phyloP scores from a whole-genome alignment of 116 monocot genomes.

The Posidonia oceanica region DNA sequence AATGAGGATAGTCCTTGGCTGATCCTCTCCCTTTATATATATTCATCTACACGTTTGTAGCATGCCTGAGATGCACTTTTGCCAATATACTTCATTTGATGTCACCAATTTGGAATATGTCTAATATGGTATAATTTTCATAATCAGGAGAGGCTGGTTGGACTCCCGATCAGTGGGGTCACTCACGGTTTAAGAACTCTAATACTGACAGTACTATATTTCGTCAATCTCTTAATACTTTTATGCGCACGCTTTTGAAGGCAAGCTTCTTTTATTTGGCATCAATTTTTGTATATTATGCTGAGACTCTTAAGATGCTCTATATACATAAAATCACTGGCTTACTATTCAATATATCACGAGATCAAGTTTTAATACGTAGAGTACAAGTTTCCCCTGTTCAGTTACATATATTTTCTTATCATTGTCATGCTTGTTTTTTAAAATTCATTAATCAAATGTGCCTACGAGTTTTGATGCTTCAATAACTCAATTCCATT shows the following conservation, averaged over 20 bases:
- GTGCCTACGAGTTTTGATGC: too few species aligned
- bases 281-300: neutral
- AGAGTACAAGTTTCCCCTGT: too few species aligned
- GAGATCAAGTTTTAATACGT: too few species aligned
- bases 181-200: constrained; percentile 69
- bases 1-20: too few species aligned
- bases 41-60: too few species aligned
- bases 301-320: too few species aligned
- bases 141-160: constrained; percentile 92
- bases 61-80: neutral
- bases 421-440: too few species aligned
- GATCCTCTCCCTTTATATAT: too few species aligned
- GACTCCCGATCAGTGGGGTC: constrained; percentile 96
- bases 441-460: too few species aligned
- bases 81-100: neutral
- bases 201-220: constrained; percentile 46
- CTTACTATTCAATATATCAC: too few species aligned
- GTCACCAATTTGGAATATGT: neutral
- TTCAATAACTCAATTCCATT: neutral
- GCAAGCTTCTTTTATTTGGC: constrained; percentile 10
- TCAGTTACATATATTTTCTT: too few species aligned
- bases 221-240: constrained; percentile 58
- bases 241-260: constrained; percentile 87
- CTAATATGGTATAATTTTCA: constrained; percentile 5
- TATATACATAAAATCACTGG: too few species aligned